A percentile compares a stretch with the other conserved stretches of the same genome.
These are phyloP conservation scores for Pseudoneurospora amorphoporcata DNA, from an alignment of 495 filamentous ascomycete species.

Conservation along the genomic window DNA sequence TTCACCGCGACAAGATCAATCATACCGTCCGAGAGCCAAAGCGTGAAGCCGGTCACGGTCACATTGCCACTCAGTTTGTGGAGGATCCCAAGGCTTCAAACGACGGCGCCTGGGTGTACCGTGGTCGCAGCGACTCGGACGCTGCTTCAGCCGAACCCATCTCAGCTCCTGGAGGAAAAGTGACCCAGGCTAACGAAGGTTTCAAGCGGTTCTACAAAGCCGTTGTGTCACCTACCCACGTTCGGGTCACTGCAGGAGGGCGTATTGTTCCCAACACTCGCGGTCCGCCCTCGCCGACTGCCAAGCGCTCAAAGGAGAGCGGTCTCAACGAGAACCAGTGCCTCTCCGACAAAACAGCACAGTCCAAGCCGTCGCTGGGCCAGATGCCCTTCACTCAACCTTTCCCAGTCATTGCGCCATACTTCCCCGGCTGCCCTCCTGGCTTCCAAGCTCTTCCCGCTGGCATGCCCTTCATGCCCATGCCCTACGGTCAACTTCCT, in stretches of 20 bases:
- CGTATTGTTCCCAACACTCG: constrained; percentile 48
- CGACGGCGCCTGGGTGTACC: constrained; percentile 30
- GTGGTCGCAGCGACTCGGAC: constrained; percentile 30
- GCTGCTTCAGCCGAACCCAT: constrained; percentile 27
- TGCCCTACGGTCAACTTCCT: constrained; percentile 21
- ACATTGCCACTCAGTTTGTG: neutral
- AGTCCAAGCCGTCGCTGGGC: constrained; percentile 7
- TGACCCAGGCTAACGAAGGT: constrained; percentile 40
- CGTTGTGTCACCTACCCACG: constrained; percentile 44
- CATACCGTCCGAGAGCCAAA: neutral
- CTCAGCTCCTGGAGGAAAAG: constrained; percentile 32
- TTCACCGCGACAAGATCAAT: neutral
- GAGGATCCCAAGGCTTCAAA: constrained; percentile 3
- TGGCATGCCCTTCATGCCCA: constrained; percentile 18
- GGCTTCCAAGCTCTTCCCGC: constrained; percentile 20
- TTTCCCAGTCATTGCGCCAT: constrained; percentile 12
- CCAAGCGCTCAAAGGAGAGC: constrained; percentile 30
- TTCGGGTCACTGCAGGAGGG: constrained; percentile 45
- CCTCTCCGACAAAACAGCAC: constrained; percentile 6
- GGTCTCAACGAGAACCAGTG: constrained; percentile 9
- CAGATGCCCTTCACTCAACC: constrained; percentile 9
- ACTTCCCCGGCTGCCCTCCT: constrained; percentile 17
- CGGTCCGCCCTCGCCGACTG: constrained; percentile 31
- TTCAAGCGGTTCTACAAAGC: constrained; percentile 47
- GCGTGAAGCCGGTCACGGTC: neutral